Evolutionary conservation across 768 basidiomycete genomes (phyloP), one percentile per base, ranked within the genome.

Genomic region (Chalciporus piperatus): DNA sequence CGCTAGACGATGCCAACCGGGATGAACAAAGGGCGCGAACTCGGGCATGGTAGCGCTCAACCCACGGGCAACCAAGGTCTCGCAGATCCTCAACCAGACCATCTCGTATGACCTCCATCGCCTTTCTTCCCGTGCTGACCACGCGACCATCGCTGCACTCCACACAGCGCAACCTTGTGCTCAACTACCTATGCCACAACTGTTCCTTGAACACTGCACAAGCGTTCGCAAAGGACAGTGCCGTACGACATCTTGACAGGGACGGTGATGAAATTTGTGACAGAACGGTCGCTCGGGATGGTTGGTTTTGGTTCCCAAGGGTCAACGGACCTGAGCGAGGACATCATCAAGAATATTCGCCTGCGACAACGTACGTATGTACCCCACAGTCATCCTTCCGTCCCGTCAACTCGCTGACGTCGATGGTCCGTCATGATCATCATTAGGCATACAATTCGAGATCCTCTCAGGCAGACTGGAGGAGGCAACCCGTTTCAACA

Each of bases 401-500:
- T 33, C 48, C 42, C 22, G 47, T 50, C 42, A 5, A 8, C 16
- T 19, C 14, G 9, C 19, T 19, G 20, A 20, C 41, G 48, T 33
- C 11, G 32, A 32, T 23, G 43, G 20, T 25, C 14, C 37, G 32
- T 43, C 27, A 16, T 35, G n/a, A n/a, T n/a, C 33, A 35, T 16
- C 33, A 16, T n/a, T 9, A 97, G 94, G 81, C 40, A 87, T 95
- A 43, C 78, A 83, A 48, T 72, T 68, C 38, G 72, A 78, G 57
- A 84, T 96, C 22, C 79, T 95, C 8, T 79, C 78, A 1, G 94
- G 94, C 13, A 77, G 76, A 17, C 80, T 95, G 35, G 79, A 83
- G 48, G 79, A 84, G 23, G 91, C 92, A 3, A 83, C 78, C 13
- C 73, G 71, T 3, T 72, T 86, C 67, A 71, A 22, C 77, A 92